Percentiles rank a stretch among this genome's conserved stretches.
phyloP scores from a whole-genome alignment of 1,139 yeast genomes.

The Yamadazyma friedrichii region DNA sequence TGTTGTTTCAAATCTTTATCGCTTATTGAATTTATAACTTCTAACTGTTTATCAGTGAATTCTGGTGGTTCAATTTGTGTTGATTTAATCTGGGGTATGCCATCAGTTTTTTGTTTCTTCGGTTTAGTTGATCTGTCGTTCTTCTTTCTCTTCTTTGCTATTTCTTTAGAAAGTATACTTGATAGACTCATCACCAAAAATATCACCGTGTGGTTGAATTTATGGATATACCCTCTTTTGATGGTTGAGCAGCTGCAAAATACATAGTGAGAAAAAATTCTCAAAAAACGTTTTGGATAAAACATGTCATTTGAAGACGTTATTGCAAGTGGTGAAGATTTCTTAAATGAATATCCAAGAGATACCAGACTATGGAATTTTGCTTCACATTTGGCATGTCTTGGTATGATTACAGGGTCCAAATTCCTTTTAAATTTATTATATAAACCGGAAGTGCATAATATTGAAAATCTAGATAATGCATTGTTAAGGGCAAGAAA shows the following conservation, averaged over 20 bases:
- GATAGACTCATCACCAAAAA: conserved; percentile 28
- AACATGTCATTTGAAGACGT: conserved; percentile 75
- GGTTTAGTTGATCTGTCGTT: background rate
- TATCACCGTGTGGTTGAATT: no score
- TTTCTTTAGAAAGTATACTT: conserved; percentile 32
- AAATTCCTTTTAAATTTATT: conserved; percentile 59
- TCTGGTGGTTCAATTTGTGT: background rate
- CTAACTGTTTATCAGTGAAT: conserved; percentile 4
- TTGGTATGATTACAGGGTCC: conserved; percentile 62
- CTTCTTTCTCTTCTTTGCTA: conserved; percentile 27
- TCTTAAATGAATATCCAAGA: conserved; percentile 62
- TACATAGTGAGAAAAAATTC: background rate
- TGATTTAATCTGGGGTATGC: background rate
- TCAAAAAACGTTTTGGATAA: conserved; percentile 6
- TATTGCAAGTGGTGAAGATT: conserved; percentile 70
- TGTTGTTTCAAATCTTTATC: conserved; percentile 22
- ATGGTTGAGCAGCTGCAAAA: background rate
- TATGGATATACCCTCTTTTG: no score
- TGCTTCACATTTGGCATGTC: conserved; percentile 68
- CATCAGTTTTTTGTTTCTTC: background rate
- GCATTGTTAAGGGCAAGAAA: conserved; percentile 61
- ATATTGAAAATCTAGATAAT: conserved; percentile 59
- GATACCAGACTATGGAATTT: conserved; percentile 59
- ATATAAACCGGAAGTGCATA: conserved; percentile 62
- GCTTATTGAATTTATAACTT: conserved; percentile 15